These are phyloP conservation scores for Geosmithia putterillii DNA, from an alignment of 2,329 filamentous ascomycete genomes.

Conservation along the genomic window DNA sequence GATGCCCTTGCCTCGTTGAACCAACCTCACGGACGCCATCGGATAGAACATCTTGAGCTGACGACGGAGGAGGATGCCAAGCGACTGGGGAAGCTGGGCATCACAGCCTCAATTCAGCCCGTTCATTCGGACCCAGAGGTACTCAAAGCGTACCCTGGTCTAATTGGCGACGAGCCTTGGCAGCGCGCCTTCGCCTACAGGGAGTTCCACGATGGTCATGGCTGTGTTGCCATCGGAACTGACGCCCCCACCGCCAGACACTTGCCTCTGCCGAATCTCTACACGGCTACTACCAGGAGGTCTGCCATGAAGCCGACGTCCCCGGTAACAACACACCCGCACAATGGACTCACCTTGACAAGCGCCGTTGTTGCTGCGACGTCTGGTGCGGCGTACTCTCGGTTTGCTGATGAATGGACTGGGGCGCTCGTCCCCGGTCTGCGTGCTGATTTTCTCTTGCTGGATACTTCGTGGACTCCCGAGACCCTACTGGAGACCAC, in stretches of 20 bases:
- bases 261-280: constrained; percentile 40
- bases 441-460: constrained; percentile 44
- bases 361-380: constrained; percentile 42
- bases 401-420: constrained; percentile 39
- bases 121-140: constrained; percentile 50
- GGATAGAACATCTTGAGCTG: constrained; percentile 55
- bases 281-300: constrained; percentile 44
- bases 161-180: constrained; percentile 41
- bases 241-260: constrained; percentile 49
- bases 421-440: constrained; percentile 39
- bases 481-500: constrained; percentile 30
- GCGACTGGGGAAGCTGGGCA: constrained; percentile 43
- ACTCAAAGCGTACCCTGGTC: constrained; percentile 44
- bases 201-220: constrained; percentile 43
- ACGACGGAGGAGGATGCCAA: constrained; percentile 39
- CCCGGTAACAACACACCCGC: constrained; percentile 31
- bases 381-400: constrained; percentile 41
- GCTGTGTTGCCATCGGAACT: constrained; percentile 41
- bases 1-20: constrained; percentile 35
- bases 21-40: constrained; percentile 36
- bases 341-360: constrained; percentile 38
- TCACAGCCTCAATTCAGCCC: constrained; percentile 47
- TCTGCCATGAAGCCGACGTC: constrained; percentile 35
- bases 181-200: constrained; percentile 50
- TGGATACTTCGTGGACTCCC: constrained; percentile 35